These are phyloP conservation scores for Talaromyces proteolyticus DNA, from an alignment of 495 filamentous ascomycete genomes.

Conservation along the genomic window DNA sequence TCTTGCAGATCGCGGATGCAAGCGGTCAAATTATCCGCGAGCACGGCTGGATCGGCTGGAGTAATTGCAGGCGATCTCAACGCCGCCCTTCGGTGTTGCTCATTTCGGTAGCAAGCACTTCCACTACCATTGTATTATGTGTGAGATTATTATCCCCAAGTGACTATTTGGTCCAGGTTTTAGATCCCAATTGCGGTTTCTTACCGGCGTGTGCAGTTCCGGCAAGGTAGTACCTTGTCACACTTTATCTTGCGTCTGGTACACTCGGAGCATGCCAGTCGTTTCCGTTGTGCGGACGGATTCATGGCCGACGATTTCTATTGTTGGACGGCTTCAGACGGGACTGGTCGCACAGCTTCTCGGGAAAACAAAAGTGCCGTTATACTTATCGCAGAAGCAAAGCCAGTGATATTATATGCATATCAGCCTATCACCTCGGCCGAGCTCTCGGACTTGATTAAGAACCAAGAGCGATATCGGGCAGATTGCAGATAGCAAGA, in stretches of 20 bases:
- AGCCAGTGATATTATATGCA: constrained; percentile 3
- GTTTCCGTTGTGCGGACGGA: constrained; percentile 7
- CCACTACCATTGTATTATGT: background rate
- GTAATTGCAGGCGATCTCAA: background rate
- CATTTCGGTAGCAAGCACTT: constrained; percentile 2
- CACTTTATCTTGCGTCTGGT: constrained; percentile 24
- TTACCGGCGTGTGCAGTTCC: constrained; percentile 17
- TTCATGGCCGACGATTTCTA: constrained; percentile 1
- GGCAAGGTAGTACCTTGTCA: constrained; percentile 20
- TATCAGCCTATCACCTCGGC: background rate
- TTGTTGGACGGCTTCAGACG: background rate
- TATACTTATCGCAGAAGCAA: background rate
- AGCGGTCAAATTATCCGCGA: constrained; percentile 10
- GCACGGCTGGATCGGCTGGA: background rate
- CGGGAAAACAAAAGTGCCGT: constrained; percentile 2
- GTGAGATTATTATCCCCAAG: background rate
- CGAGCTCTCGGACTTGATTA: background rate
- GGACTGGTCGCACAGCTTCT: background rate
- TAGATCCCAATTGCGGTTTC: background rate
- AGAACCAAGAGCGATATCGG: background rate
- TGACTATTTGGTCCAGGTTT: background rate
- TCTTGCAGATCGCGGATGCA: constrained; percentile 9
- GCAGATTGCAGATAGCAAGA: background rate
- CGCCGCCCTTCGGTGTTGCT: constrained; percentile 9
- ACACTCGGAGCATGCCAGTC: constrained; percentile 15